Percentiles rank a stretch among this genome's conserved stretches.
Evolutionary conservation across 78 protist genomes (phyloP).

Genomic region (Dictyostelium firmibasis): DNA sequence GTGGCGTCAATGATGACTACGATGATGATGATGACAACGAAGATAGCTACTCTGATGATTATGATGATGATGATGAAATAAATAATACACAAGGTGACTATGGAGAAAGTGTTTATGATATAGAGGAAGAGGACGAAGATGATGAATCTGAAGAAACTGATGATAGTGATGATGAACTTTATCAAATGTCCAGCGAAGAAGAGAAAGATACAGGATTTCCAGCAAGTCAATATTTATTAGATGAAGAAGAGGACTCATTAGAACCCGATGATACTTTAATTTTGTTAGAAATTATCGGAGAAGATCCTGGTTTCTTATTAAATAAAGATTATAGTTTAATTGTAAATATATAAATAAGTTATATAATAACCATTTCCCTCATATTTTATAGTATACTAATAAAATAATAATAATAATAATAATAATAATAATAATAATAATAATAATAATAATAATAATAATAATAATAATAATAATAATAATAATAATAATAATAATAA

Average conservation of each 20-base stretch:
- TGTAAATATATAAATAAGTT: background rate
- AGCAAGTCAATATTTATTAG: background rate
- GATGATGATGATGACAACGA: background rate
- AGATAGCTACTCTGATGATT: background rate
- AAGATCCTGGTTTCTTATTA: conserved; percentile 23
- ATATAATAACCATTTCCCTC: no score
- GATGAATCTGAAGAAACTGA: conserved; percentile 20
- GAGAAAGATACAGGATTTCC: background rate
- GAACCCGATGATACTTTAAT: conserved; percentile 23
- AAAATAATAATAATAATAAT: background rate
- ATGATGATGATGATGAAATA: background rate
- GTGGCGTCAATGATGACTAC: no score
- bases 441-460: no score
- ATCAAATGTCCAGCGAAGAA: conserved; percentile 14
- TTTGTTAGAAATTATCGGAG: background rate
- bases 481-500: no score
- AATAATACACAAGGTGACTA: background rate
- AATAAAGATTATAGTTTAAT: conserved; percentile 9
- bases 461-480: no score
- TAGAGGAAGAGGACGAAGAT: background rate
- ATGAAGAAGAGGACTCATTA: background rate
- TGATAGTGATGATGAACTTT: conserved; percentile 29
- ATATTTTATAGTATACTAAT: no score
- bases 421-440: no score
- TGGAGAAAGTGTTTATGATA: conserved; percentile 5